phyloP scores from a whole-genome alignment of 2,329 filamentous ascomycete genomes.

The Calonectria naviculata region DNA sequence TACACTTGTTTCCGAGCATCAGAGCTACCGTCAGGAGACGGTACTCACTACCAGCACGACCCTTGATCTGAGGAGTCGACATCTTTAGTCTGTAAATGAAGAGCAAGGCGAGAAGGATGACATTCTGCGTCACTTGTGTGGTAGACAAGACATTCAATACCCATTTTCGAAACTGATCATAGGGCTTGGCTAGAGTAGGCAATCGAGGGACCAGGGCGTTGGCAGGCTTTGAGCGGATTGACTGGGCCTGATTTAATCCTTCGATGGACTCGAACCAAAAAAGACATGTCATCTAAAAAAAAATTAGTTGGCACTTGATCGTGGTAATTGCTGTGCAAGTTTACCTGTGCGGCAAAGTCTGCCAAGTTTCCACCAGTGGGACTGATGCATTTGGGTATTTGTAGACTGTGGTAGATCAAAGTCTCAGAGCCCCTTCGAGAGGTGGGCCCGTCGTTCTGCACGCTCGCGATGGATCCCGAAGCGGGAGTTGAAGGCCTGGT shows the following conservation, averaged over 20 bases:
- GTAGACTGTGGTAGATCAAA: constrained; percentile 70
- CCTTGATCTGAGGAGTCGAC: constrained; percentile 88
- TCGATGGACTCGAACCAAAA: constrained; percentile 96
- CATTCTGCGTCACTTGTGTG: constrained; percentile 96
- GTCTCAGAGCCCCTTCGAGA: constrained; percentile 54
- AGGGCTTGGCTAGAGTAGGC: constrained; percentile 78
- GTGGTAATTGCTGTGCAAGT: constrained; percentile 31
- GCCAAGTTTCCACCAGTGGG: constrained; percentile 79
- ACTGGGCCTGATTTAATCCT: constrained; percentile 81
- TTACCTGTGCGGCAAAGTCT: constrained; percentile 85
- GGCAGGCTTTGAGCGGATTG: constrained; percentile 58
- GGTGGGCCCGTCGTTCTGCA: constrained; percentile 44
- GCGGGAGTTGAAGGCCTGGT: constrained; percentile 52
- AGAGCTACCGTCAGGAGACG: constrained; percentile 91
- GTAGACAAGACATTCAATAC: constrained; percentile 90
- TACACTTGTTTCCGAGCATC: constrained; percentile 98
- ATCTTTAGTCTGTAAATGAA: constrained; percentile 96
- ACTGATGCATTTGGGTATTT: constrained; percentile 82
- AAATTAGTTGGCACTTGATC: constrained; percentile 17
- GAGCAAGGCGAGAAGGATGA: constrained; percentile 87
- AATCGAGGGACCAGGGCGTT: constrained; percentile 62
- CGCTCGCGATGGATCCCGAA: constrained; percentile 41
- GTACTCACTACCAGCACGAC: constrained; percentile 93
- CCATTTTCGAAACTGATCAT: constrained; percentile 90
- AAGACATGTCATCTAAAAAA: constrained; percentile 85